Evolutionary conservation across 495 filamentous ascomycete species (phyloP).

Genomic region (Penicillium coffeae): DNA sequence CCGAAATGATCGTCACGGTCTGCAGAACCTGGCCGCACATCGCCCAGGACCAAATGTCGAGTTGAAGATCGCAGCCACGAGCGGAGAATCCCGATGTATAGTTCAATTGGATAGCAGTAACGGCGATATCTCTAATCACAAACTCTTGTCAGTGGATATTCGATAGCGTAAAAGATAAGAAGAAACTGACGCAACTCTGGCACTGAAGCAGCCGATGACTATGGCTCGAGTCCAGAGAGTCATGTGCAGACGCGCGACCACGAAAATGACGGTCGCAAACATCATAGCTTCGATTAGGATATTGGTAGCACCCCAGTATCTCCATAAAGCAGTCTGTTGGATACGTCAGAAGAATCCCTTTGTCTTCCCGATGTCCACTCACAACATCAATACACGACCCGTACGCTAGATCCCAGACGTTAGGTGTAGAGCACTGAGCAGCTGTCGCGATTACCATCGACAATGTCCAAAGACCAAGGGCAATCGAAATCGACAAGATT

Average conservation of each 20-base stretch:
- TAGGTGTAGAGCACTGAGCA: not conserved
- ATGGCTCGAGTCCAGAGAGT: not conserved
- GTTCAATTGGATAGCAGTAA: not conserved
- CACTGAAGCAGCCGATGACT: not conserved
- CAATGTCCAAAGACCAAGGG: not conserved
- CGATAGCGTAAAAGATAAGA: not conserved
- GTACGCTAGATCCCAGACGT: not conserved
- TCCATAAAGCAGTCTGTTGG: not conserved
- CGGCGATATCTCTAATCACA: not conserved
- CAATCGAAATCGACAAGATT: not conserved
- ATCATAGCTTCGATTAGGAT: not conserved
- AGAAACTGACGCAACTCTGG: not conserved
- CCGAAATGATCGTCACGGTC: not conserved
- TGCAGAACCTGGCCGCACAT: constrained; percentile 2
- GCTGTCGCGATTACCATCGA: not conserved
- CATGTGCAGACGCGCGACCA: not conserved
- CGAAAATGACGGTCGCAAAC: not conserved
- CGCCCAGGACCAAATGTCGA: not conserved
- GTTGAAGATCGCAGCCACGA: not conserved
- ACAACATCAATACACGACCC: not conserved
- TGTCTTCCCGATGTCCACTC: not conserved
- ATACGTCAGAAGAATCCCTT: not conserved
- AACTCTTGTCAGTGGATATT: not conserved
- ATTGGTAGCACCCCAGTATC: constrained; percentile 1
- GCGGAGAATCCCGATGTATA: not conserved